phyloP scores from a whole-genome alignment of 805 yeast genomes.

The Saccharomycopsis oosterbeekiorum region DNA sequence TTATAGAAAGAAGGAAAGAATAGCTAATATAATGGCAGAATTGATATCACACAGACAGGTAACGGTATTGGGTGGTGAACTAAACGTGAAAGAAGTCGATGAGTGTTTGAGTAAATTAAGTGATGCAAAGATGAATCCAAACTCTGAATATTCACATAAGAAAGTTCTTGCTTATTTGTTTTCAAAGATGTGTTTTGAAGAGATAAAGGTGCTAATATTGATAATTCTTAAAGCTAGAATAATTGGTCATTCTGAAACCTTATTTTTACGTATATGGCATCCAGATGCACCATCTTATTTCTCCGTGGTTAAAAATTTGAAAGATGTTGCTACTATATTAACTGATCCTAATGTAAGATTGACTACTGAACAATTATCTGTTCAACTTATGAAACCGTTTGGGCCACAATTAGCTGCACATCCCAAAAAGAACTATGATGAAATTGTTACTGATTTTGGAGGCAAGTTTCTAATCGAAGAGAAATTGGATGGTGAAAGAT shows the following conservation, averaged over 20 bases:
- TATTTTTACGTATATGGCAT: slow-evolving; percentile 57
- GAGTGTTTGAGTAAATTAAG: slow-evolving; percentile 3
- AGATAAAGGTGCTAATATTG: slow-evolving; percentile 58
- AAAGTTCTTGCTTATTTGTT: slow-evolving; percentile 40
- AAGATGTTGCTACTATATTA: slow-evolving; percentile 49
- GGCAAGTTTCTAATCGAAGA: slow-evolving; percentile 66
- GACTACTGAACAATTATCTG: slow-evolving; percentile 26
- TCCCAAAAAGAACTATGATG: slow-evolving; percentile 38
- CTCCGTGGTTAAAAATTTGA: slow-evolving; percentile 55
- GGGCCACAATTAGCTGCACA: slow-evolving; percentile 68
- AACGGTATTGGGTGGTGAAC: slow-evolving; percentile 26
- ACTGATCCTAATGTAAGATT: slow-evolving; percentile 40
- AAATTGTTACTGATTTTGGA: slow-evolving; percentile 32
- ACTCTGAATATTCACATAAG: slow-evolving; percentile 26
- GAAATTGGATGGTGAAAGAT: slow-evolving; percentile 89
- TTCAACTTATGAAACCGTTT: slow-evolving; percentile 37
- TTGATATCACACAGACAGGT: slow-evolving; percentile 39
- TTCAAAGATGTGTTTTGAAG: slow-evolving; percentile 45
- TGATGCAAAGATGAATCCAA: background rate
- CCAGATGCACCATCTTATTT: slow-evolving; percentile 63
- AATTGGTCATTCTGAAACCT: slow-evolving; percentile 52
- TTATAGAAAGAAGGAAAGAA: slow-evolving; percentile 33
- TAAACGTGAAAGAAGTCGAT: slow-evolving; percentile 22
- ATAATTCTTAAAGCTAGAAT: slow-evolving; percentile 51
- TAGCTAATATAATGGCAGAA: slow-evolving; percentile 39